Evolutionary conservation across 2,329 filamentous ascomycete genomes (phyloP), one percentile per base, ranked within the genome.

Genomic region (Fusarium succisae): DNA sequence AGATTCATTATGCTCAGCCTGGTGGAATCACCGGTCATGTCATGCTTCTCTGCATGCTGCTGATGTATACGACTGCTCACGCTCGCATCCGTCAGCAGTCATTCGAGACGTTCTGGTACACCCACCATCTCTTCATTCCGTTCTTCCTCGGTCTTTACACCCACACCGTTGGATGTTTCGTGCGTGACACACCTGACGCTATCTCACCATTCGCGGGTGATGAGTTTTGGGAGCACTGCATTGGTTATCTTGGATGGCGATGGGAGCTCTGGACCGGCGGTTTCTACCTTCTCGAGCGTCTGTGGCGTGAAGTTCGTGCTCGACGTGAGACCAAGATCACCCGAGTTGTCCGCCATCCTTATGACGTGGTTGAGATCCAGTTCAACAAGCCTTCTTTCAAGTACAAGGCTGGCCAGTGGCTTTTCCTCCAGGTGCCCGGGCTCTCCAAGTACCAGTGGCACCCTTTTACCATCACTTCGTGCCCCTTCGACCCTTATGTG

Each of bases 61-160:
- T 99, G 72, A 99, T 99, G 88, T 99, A 97, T 85, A 99, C 96
- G 3, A 98, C 95, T 1, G 93, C 96, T 6, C 96, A 99, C 81
- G 89, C 93, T 78, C 93, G 94, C 76, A 98, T 99, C 75, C 93
- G 96, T 62, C 96, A 98, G 81, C 96, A 99, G 81, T 97, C 94
- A 1, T 99, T 95, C 80, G 96, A 99, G 85, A 97, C 96, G 0
- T 99, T 99, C 82, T 99, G 96, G 96, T 99, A 99, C 84, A 98
- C 95, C 1, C 96, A 99, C 83, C 96, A 99, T 79, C 89, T 99
- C n/a, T 98, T 98, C 80, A 93, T 99, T 69, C 96, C 96, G 4
- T 99, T 99, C 83, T 85, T 98, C 79, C 88, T 99, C 50, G 96
- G 90, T 51, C 91, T 99, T 76, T 99, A 98, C 84, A 98, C 96